Evolutionary conservation across 768 basidiomycete genomes (phyloP).

Genomic region (Neoboletus magnificus): DNA sequence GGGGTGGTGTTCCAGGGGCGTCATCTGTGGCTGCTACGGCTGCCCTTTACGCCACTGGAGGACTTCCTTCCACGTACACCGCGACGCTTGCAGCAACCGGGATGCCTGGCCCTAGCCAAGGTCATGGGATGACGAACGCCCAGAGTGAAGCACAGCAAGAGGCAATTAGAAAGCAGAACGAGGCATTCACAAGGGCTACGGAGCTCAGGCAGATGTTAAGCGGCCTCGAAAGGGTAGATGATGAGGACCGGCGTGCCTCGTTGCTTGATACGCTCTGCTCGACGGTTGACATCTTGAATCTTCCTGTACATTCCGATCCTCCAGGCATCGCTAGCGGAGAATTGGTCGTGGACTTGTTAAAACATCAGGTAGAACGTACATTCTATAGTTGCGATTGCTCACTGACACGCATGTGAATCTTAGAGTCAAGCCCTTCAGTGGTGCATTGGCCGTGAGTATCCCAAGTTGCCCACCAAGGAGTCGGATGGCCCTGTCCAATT

Average conservation of each 20-base stretch:
- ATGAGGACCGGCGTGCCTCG: conserved; percentile 67
- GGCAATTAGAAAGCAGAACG: conserved; percentile 31
- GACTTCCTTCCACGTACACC: conserved; percentile 13
- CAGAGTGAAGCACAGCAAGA: conserved; percentile 37
- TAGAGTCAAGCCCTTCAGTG: conserved; percentile 84
- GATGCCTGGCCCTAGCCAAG: conserved; percentile 21
- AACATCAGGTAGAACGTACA: conserved; percentile 62
- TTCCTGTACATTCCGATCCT: conserved; percentile 69
- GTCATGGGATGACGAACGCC: conserved; percentile 2
- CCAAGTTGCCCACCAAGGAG: conserved; percentile 62
- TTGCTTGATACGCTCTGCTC: conserved; percentile 68
- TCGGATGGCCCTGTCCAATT: conserved; percentile 81
- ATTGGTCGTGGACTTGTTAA: conserved; percentile 68
- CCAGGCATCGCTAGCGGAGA: conserved; percentile 67
- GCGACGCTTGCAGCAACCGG: conserved; percentile 16
- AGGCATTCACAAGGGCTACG: conserved; percentile 54
- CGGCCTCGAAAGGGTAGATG: conserved; percentile 71
- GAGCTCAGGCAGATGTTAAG: conserved; percentile 66
- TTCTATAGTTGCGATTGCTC: neutral
- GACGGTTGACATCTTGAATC: conserved; percentile 63
- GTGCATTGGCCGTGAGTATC: conserved; percentile 81
- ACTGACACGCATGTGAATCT: neutral
- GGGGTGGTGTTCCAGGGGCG: conserved; percentile 10
- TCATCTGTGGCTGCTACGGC: conserved; percentile 17
- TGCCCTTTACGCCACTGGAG: conserved; percentile 14